Evolutionary conservation across 2,329 filamentous ascomycete genomes (phyloP).

Genomic region (Chaetomiaceae sp.): DNA sequence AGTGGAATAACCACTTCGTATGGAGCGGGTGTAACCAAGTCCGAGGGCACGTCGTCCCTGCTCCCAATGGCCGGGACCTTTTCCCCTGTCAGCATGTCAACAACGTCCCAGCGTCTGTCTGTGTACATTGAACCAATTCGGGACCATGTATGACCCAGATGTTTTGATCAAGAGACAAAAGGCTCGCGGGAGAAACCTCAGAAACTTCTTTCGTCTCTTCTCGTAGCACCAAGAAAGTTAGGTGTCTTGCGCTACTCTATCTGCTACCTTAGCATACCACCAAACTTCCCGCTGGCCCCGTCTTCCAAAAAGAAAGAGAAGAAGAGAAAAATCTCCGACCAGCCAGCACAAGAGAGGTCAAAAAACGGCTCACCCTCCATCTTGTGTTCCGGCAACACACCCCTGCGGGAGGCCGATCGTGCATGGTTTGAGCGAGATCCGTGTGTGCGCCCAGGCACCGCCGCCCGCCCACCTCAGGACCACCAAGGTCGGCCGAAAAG

Average conservation of each 20-base stretch:
- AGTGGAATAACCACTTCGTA: too few species aligned
- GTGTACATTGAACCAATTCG: not conserved
- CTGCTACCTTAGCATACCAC: not conserved
- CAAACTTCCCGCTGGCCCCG: too few species aligned
- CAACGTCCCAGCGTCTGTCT: not conserved
- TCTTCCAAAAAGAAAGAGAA: too few species aligned
- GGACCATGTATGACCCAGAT: not conserved
- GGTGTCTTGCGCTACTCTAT: not conserved
- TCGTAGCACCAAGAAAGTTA: not conserved
- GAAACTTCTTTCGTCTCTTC: not conserved
- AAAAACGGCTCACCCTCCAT: not conserved
- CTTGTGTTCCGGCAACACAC: constrained; percentile 1
- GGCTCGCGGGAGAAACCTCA: not conserved
- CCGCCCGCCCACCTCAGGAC: too few species aligned
- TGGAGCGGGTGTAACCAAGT: constrained; percentile 13
- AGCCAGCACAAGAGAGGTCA: too few species aligned
- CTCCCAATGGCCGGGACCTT: not conserved
- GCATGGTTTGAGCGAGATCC: not conserved
- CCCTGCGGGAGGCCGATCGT: constrained; percentile 3
- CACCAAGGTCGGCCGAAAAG: constrained; percentile 5
- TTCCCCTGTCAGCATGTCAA: not conserved
- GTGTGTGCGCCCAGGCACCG: not conserved
- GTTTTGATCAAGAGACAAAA: too few species aligned
- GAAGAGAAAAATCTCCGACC: too few species aligned
- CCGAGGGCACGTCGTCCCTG: not conserved